Evolutionary conservation across 139 green algal species (phyloP).

Genomic region (Tetraselmis chui): DNA sequence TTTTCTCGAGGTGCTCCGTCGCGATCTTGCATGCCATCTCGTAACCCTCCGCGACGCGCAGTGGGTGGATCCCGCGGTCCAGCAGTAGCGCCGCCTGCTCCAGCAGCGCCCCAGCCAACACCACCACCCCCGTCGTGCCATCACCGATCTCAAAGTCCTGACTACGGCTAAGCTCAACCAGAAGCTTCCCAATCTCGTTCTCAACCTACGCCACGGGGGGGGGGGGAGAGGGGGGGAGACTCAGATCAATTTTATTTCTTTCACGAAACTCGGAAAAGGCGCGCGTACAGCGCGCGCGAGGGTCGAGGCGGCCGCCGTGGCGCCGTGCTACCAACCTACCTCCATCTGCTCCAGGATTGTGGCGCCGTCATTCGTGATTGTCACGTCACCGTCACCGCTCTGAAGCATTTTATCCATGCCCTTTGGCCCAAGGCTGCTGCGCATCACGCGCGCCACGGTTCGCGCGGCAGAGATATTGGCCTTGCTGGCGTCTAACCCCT

Average conservation of each 20-base stretch:
- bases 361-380: constrained; percentile 97
- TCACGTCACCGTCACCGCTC: constrained; percentile 91
- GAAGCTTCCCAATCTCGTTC: constrained; percentile 97
- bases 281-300: too few relatives aligned
- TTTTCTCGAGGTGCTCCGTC: constrained; percentile 58
- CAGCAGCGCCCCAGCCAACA: constrained; percentile 62
- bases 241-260: too few relatives aligned
- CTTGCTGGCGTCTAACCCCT: constrained; percentile 92
- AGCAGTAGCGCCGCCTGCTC: constrained; percentile 90
- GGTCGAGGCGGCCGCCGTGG: too few relatives aligned
- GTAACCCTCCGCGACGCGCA: constrained; percentile 95
- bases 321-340: too few relatives aligned
- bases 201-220: too few relatives aligned
- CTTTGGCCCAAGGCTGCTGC: constrained; percentile 81
- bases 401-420: constrained; percentile 99
- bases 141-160: constrained; percentile 76
- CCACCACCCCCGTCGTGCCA: constrained; percentile 93
- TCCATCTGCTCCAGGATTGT: constrained; percentile 99
- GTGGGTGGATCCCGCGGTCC: constrained; percentile 96
- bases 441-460: constrained; percentile 77
- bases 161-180: constrained; percentile 91
- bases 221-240: too few relatives aligned
- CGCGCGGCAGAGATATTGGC: constrained; percentile 95
- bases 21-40: constrained; percentile 94
- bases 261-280: too few relatives aligned